Percentiles rank a stretch among this genome's conserved stretches.
Conservation (phyloP, 2,329 filamentous ascomycete species). For the Apiospora malaysiana region DNA sequence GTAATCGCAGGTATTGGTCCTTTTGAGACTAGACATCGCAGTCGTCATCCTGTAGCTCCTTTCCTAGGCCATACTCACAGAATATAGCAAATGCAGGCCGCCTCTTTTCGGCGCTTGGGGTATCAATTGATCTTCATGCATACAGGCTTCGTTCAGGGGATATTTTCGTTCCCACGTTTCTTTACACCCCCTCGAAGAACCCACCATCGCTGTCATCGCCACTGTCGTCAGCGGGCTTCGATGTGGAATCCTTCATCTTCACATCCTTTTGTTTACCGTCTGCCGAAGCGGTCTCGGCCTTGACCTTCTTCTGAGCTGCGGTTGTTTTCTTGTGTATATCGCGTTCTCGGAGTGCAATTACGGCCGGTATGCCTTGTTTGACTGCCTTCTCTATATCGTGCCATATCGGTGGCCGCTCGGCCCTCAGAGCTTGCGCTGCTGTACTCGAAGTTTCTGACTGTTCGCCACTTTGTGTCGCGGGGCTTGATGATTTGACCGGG, state of each 20-base stretch:
- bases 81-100: not conserved
- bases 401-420: slow-evolving; percentile 69
- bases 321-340: slow-evolving; percentile 25
- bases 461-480: slow-evolving; percentile 39
- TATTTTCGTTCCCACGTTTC: not conserved
- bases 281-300: not conserved
- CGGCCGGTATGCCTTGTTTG: slow-evolving; percentile 36
- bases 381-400: slow-evolving; percentile 68
- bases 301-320: slow-evolving; percentile 22
- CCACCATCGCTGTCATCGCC: slow-evolving; percentile 60
- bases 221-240: slow-evolving; percentile 36
- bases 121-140: slow-evolving; percentile 22
- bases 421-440: slow-evolving; percentile 48
- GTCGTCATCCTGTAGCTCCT: not conserved
- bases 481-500: slow-evolving; percentile 38
- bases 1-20: not conserved
- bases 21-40: not conserved
- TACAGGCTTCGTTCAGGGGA: not conserved
- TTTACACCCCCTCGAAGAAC: slow-evolving; percentile 58
- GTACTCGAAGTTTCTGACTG: slow-evolving; percentile 49
- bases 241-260: slow-evolving; percentile 42
- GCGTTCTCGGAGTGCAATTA: slow-evolving; percentile 37
- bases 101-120: slow-evolving; percentile 15
- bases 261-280: slow-evolving; percentile 27
- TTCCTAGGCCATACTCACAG: not conserved